Percentiles rank a stretch among this genome's conserved stretches.
These are phyloP conservation scores for Pestalotiopsis fici DNA, from an alignment of 2,329 filamentous ascomycete species.

Conservation along the genomic window DNA sequence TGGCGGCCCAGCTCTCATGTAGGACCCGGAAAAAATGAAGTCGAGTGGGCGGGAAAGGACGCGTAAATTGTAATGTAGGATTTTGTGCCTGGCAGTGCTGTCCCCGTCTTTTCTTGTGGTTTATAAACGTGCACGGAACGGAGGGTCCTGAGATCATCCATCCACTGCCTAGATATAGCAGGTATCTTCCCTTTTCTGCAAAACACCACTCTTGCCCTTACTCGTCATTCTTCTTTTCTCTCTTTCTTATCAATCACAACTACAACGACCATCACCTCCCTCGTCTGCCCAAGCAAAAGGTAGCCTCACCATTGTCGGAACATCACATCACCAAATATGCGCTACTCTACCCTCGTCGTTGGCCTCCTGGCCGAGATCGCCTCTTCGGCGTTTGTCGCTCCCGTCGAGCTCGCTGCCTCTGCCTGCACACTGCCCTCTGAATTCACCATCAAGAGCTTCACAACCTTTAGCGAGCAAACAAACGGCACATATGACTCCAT, in stretches of 20 bases:
- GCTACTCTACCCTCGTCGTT: constrained; percentile 14
- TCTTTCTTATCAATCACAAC: not conserved
- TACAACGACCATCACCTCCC: not conserved
- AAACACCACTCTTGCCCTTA: not conserved
- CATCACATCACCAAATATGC: constrained; percentile 18
- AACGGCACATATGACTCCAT: constrained; percentile 20
- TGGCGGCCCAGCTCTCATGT: not conserved
- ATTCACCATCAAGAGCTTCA: constrained; percentile 26
- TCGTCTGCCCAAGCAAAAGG: not conserved
- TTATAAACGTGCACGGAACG: not conserved
- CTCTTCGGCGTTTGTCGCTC: constrained; percentile 25
- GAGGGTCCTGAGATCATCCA: not conserved
- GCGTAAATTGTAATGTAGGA: not conserved
- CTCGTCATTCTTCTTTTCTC: not conserved
- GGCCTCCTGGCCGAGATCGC: constrained; percentile 21
- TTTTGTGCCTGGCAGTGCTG: not conserved
- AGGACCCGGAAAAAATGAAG: not conserved
- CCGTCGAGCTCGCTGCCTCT: constrained; percentile 17
- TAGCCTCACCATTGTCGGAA: not conserved
- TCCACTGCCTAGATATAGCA: constrained; percentile 1
- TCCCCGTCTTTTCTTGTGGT: not conserved
- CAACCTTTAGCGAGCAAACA: constrained; percentile 17
- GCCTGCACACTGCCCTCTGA: constrained; percentile 24
- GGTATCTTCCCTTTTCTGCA: constrained; percentile 1
- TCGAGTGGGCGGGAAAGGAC: not conserved